Evolutionary conservation across 305 asterid genomes (phyloP).

Genomic region (Ajuga reptans): DNA sequence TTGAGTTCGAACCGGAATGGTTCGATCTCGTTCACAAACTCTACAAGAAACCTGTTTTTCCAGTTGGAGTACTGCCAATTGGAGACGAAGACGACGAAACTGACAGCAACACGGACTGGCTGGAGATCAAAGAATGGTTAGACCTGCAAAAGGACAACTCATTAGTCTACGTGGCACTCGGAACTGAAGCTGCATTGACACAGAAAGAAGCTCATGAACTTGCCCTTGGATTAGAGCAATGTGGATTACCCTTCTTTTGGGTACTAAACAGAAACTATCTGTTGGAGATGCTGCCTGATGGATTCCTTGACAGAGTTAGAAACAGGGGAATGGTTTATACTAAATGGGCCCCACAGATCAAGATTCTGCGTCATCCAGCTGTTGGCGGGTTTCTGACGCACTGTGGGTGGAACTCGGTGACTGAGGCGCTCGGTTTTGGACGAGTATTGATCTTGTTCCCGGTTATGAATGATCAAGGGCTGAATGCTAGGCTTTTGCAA

Average conservation of each 20-base stretch:
- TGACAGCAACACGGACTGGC: conserved; percentile 35
- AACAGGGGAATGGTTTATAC: conserved; percentile 40
- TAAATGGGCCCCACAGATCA: conserved; percentile 78
- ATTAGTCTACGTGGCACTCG: conserved; percentile 69
- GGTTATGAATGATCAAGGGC: conserved; percentile 79
- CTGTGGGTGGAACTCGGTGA: conserved; percentile 86
- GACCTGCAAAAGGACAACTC: conserved; percentile 36
- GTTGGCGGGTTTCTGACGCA: conserved; percentile 71
- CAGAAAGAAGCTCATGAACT: conserved; percentile 38
- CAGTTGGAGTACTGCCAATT: conserved; percentile 52
- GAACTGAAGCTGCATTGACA: conserved; percentile 60
- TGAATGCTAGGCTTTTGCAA: conserved; percentile 58
- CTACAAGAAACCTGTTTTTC: conserved; percentile 54
- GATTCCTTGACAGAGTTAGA: conserved; percentile 37
- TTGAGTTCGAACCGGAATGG: conserved; percentile 79
- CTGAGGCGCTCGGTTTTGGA: conserved; percentile 62
- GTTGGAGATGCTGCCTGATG: conserved; percentile 44
- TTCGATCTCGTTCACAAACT: conserved; percentile 39
- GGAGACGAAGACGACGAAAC: conserved; percentile 26
- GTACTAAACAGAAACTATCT: conserved; percentile 38
- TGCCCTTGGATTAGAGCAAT: conserved; percentile 64
- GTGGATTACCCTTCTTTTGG: conserved; percentile 73
- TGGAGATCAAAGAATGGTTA: conserved; percentile 44
- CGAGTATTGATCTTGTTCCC: conserved; percentile 64
- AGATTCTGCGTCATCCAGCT: conserved; percentile 48